phyloP scores from a whole-genome alignment of 2,329 filamentous ascomycete genomes.

The Penicillium olsonii region DNA sequence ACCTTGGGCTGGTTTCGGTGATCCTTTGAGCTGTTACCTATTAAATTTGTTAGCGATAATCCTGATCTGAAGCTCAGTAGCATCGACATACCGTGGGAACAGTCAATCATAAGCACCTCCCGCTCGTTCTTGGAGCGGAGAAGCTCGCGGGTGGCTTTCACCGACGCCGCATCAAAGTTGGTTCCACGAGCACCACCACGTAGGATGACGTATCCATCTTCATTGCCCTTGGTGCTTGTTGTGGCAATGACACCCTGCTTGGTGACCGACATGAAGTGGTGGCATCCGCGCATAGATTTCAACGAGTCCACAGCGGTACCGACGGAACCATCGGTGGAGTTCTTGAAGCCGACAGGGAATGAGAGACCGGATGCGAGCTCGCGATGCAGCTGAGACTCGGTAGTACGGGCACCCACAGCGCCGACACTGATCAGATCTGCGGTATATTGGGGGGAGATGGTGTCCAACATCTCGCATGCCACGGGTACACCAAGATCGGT shows the following conservation, averaged over 20 bases:
- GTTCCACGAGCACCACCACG: conserved; percentile 88
- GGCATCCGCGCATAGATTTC: conserved; percentile 64
- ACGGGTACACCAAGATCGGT: conserved; percentile 88
- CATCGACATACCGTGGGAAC: conserved; percentile 71
- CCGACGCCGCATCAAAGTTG: conserved; percentile 86
- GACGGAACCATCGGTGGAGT: conserved; percentile 91
- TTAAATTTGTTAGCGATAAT: background rate
- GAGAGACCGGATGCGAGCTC: conserved; percentile 92
- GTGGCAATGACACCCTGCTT: conserved; percentile 96
- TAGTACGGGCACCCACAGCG: conserved; percentile 92
- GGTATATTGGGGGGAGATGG: conserved; percentile 96
- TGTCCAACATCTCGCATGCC: conserved; percentile 97
- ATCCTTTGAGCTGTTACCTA: conserved; percentile 84
- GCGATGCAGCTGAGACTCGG: conserved; percentile 92
- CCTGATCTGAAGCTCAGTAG: background rate
- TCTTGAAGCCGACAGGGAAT: conserved; percentile 99
- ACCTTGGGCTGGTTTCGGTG: conserved; percentile 97
- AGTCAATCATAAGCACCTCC: conserved; percentile 95
- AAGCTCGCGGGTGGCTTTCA: conserved; percentile 75
- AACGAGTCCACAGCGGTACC: conserved; percentile 94
- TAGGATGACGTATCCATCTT: conserved; percentile 95
- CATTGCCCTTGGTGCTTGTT: conserved; percentile 87
- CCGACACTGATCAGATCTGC: conserved; percentile 94
- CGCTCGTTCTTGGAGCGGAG: conserved; percentile 80
- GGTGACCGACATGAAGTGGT: conserved; percentile 98